Conservation (phyloP, 371 early-diverging fungal genomes). For the Dichotomocladium elegans region DNA sequence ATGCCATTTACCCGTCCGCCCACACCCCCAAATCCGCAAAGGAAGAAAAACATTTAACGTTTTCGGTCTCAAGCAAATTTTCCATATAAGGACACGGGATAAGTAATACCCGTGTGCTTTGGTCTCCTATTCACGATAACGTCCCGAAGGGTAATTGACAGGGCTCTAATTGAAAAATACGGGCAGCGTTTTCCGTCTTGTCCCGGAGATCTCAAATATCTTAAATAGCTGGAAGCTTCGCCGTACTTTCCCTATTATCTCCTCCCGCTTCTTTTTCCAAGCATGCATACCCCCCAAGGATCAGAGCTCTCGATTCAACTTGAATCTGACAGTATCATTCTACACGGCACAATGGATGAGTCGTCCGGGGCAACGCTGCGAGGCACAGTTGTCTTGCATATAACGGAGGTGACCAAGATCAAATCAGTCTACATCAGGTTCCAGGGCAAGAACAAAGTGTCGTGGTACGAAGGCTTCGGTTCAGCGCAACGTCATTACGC, state of each 20-base stretch:
- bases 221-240: not conserved
- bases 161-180: too few relatives aligned
- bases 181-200: too few relatives aligned
- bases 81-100: too few relatives aligned
- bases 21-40: too few relatives aligned
- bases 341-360: constrained; percentile 40
- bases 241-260: not conserved
- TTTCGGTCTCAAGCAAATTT: too few relatives aligned
- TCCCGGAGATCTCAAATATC: not conserved
- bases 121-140: too few relatives aligned
- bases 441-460: constrained; percentile 32
- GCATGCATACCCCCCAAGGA: not conserved
- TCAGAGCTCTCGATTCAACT: constrained; percentile 35
- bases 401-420: constrained; percentile 36
- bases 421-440: constrained; percentile 34
- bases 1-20: too few relatives aligned
- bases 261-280: not conserved
- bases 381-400: constrained; percentile 34
- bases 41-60: too few relatives aligned
- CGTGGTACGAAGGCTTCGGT: constrained; percentile 45
- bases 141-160: too few relatives aligned
- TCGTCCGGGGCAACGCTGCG: constrained; percentile 41
- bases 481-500: constrained; percentile 40
- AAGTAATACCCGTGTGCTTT: too few relatives aligned
- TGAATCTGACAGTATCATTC: constrained; percentile 30